Evolutionary conservation across 306 rosid genomes (phyloP), one percentile per base, ranked within the genome.

Genomic region (Lotus japonicus): DNA sequence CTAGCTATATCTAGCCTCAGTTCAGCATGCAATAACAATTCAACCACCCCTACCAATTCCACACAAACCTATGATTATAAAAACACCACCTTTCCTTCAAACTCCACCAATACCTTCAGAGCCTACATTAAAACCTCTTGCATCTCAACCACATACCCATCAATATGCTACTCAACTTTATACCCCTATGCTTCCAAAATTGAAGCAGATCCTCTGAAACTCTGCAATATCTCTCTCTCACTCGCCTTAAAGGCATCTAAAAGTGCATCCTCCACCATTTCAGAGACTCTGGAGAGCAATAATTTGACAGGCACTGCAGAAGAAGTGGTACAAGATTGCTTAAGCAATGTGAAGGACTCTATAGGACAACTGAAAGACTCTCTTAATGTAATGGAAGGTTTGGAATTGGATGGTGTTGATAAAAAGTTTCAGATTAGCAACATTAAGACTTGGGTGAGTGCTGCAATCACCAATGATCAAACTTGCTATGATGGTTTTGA

Each of bases 401-500:
- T 80, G 61, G 51, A 48, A 17, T 19, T 11, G 31, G 4, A 26
- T 5, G 6, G 9, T 0, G 1, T 12, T 7, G 81, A 77, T 52
- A 71, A 14, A 35, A 46, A 35, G 0, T 77, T 80, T 61, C 74
- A 66, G 17, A 50, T 84, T 10, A 78, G 73, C 49, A 84, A 11
- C 67, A 70, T 84, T 6, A 31, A 80, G 71, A 77, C 88, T 14
- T 77, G 80, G 70, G 74, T 77, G 13, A 84, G 88, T 70, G 75
- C 85, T 12, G 77, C 88, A 0, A 66, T 80, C 6, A 80, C 88
- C 12, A 43, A 84, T 46, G 73, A 77, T 5, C 42, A 46, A n/a
- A 84, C 88, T 0, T 80, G 88, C n/a, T 73, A 71, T 0, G 88
- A 84, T 66, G 88, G 51, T 18, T 77, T 84, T 10, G 81, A 80